phyloP scores from a whole-genome alignment of 2,329 filamentous ascomycete species.

The Penicillium glabrum region DNA sequence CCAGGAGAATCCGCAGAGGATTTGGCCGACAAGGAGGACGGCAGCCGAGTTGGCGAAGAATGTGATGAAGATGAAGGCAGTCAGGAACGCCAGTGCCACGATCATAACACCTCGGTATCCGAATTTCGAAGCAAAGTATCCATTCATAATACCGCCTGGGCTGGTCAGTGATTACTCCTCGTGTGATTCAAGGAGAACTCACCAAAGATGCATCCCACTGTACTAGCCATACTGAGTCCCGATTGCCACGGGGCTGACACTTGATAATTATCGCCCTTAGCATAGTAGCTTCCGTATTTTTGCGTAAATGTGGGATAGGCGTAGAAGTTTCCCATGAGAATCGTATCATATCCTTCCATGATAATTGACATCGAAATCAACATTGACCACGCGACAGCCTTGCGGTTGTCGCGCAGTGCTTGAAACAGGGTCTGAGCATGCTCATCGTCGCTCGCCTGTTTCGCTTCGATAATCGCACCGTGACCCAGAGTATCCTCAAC shows the following conservation, averaged over 20 bases:
- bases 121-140: conserved; percentile 27
- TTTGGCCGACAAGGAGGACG: conserved; percentile 47
- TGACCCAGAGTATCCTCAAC: conserved; percentile 27
- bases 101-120: conserved; percentile 51
- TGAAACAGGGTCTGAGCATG: conserved; percentile 19
- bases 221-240: conserved; percentile 49
- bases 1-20: conserved; percentile 48
- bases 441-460: conserved; percentile 22
- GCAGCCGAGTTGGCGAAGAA: conserved; percentile 51
- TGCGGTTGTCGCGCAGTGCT: conserved; percentile 6
- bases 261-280: conserved; percentile 6
- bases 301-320: conserved; percentile 46
- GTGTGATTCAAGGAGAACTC: not conserved
- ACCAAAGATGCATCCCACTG: conserved; percentile 24
- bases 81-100: conserved; percentile 41
- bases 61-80: conserved; percentile 49
- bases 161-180: not conserved
- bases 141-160: conserved; percentile 28
- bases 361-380: conserved; percentile 49
- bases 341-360: conserved; percentile 57
- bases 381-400: conserved; percentile 35
- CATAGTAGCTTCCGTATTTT: conserved; percentile 31
- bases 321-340: conserved; percentile 52
- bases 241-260: conserved; percentile 64
- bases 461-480: conserved; percentile 23